Evolutionary conservation across 2,329 filamentous ascomycete species (phyloP), one percentile per base, ranked within the genome.

Genomic region (Colletotrichum plurivorum): DNA sequence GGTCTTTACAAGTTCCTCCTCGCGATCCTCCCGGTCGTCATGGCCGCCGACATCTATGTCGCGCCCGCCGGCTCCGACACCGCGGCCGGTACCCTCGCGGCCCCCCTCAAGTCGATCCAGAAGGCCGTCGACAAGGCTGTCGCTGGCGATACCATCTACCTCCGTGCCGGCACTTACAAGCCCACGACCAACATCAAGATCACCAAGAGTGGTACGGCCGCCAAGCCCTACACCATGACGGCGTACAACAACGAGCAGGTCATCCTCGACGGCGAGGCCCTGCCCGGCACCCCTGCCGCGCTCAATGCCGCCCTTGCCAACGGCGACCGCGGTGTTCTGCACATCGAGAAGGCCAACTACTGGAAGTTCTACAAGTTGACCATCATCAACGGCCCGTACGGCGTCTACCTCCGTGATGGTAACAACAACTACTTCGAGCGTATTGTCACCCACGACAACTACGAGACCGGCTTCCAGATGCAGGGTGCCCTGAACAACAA

Each of bases 171-270:
- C 3, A 63, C 70, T 39, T 86, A 86, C 75, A 75, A 78, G 48
- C 82, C 80, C 0, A 81, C 81, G 0, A 80, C 78, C 43, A 86
- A 86, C 73, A 84, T 86, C 53, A 82, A 85, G 71, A 79, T 86
- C 73, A 81, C 76, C 51, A 82, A 82, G 63, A 81, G 79, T 41
- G 84, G 84, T 27, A 83, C 79, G 1, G 71, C 76, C 15, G 76
- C 78, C 0, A 75, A 78, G 2, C 83, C 82, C 1, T 82, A 82
- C 55, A 83, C 81, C 0, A 73, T 86, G 36, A 76, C 77, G 15
- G 77, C 83, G 0, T 86, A 85, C 66, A 74, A 77, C 12, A 74
- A 73, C 6, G 84, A 86, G 70, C 79, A 79, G 49, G 83, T 84
- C 2, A 78, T 84, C 62, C 78, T 86, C 16, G 81, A 86, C 71